Evolutionary conservation across 371 early-diverging fungal genomes (phyloP), one percentile per base, ranked within the genome.

Genomic region (Neoconidiobolus thromboides): DNA sequence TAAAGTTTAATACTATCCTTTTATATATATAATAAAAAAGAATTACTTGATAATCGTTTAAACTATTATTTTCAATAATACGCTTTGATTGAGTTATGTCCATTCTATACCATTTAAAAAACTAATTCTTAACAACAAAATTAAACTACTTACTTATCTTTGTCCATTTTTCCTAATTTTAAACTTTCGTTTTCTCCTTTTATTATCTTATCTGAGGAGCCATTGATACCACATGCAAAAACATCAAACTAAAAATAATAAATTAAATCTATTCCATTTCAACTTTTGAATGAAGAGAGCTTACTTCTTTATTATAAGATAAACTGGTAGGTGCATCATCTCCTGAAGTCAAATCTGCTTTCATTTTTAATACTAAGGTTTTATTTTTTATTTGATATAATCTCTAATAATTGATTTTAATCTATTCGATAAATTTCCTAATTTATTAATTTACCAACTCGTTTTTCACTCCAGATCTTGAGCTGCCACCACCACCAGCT

Each of bases 211-310:
- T 57, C 57, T 9, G 42, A 6, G n/a, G 41, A 43, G 2, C 43
- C 6, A 57, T 57, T 57, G 36, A 57, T 57, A 15, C 57, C 57
- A 37, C 57, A 57, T 6, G 46, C 57, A 6, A 57, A 14, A 9
- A 41, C 5, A 14, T 36, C 12, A 10, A 43, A 43, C 3, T 5
- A 36, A 9, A 4, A 4, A n/a, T 49, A 49, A n/a, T n/a, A 49
- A 49, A 49, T n/a, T n/a, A 4, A 12, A 49, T n/a, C 4, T 15
- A n/a, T 4, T 12, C 15, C 4, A 12, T 4, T 49, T 12, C 15
- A 49, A 49, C 26, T 26, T 26, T 49, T n/a, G 4, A 49, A 49
- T 12, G 7, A 4, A 12, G 15, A 49, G 15, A 49, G 15, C 4
- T 12, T 57, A 57, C 57, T 37, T 57, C 44, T 43, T 10, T 42